These are phyloP conservation scores for Sphaerulina musiva DNA, from an alignment of 2,329 filamentous ascomycete species.

Conservation along the genomic window DNA sequence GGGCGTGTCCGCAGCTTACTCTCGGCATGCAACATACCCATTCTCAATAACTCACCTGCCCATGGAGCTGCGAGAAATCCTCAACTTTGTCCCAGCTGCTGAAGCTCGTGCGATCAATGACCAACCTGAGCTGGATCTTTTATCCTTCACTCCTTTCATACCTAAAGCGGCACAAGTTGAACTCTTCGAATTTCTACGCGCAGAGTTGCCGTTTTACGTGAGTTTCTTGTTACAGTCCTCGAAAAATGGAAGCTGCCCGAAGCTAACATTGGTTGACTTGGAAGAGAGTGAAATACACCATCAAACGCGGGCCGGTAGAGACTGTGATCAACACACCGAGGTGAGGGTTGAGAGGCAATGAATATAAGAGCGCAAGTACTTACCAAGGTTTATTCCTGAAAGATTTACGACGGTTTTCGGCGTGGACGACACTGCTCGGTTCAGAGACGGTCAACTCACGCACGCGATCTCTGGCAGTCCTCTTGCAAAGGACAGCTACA, in stretches of 20 bases:
- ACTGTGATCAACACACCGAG: conserved; percentile 56
- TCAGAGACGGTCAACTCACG: conserved; percentile 39
- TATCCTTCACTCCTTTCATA: conserved; percentile 71
- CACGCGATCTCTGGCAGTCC: conserved; percentile 40
- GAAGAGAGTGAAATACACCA: conserved; percentile 46
- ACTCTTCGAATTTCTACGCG: conserved; percentile 64
- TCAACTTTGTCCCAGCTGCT: conserved; percentile 41
- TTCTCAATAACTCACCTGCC: conserved; percentile 48
- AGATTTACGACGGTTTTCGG: conserved; percentile 58
- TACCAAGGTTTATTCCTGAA: too few relatives aligned
- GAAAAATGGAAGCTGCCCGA: not conserved
- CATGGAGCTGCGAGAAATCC: conserved; percentile 35
- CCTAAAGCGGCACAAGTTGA: conserved; percentile 50
- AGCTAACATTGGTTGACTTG: conserved; percentile 53
- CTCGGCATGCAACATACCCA: conserved; percentile 48
- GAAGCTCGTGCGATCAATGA: conserved; percentile 55
- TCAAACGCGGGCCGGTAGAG: conserved; percentile 58
- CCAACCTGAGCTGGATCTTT: conserved; percentile 62
- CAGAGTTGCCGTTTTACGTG: conserved; percentile 60
- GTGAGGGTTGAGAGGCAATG: too few relatives aligned
- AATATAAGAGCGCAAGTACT: too few relatives aligned
- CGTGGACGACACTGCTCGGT: conserved; percentile 57
- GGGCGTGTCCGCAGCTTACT: conserved; percentile 20
- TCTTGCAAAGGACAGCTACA: conserved; percentile 46
- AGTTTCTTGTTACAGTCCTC: not conserved